These are phyloP conservation scores for Stereocaulon alpinum DNA, from an alignment of 495 filamentous ascomycete species.

Conservation along the genomic window DNA sequence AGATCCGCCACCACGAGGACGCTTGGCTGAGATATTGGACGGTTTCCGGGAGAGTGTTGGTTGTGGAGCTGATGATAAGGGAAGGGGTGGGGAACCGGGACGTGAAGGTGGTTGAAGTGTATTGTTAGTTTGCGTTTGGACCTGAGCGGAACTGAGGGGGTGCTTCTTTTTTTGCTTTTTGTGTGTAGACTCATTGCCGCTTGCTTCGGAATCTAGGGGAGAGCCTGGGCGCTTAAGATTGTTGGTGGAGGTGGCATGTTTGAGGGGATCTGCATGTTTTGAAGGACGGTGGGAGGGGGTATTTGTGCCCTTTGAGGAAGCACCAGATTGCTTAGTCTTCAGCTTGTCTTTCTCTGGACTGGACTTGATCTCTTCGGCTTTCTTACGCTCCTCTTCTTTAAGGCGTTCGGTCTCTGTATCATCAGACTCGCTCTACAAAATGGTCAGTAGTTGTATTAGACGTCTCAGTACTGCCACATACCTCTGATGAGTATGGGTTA, in stretches of 20 bases:
- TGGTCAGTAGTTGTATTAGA: constrained; percentile 4
- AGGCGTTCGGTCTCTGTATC: constrained; percentile 39
- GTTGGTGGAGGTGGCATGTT: constrained; percentile 45
- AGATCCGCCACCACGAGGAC: constrained; percentile 45
- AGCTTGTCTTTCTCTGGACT: constrained; percentile 24
- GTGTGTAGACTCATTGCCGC: constrained; percentile 76
- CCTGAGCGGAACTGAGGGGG: constrained; percentile 26
- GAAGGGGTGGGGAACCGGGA: constrained; percentile 26
- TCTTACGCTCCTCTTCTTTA: constrained; percentile 63
- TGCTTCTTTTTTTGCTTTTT: constrained; percentile 79
- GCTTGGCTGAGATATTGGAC: constrained; percentile 30
- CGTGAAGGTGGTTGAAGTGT: constrained; percentile 48
- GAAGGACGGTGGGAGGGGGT: constrained; percentile 58
- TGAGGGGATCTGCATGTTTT: constrained; percentile 39
- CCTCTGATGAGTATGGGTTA: constrained; percentile 62
- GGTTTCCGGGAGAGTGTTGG: constrained; percentile 27
- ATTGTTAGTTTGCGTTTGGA: constrained; percentile 29
- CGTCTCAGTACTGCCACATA: constrained; percentile 15
- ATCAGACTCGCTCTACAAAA: constrained; percentile 25
- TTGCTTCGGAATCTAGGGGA: constrained; percentile 76
- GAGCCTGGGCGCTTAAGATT: constrained; percentile 79
- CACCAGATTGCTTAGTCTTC: constrained; percentile 39
- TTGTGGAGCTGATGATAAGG: constrained; percentile 2
- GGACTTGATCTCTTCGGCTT: constrained; percentile 44
- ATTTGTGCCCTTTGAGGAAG: constrained; percentile 58